phyloP scores from a whole-genome alignment of 208 protist genomes.

The Leishmania arabica region DNA sequence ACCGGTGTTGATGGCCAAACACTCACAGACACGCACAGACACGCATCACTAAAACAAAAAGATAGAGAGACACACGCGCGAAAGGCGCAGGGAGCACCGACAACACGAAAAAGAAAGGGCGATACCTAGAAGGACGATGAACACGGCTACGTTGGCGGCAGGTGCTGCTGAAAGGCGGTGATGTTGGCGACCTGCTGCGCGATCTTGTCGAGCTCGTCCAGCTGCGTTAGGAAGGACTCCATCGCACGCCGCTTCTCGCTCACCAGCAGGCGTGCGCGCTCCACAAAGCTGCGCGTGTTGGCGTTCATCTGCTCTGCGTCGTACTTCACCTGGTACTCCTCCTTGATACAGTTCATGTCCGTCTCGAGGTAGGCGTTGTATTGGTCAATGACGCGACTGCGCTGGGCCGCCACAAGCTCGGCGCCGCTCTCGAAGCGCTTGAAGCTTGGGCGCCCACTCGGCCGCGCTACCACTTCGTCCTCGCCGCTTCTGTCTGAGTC shows the following conservation, averaged over 20 bases:
- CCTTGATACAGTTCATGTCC: conserved; percentile 63
- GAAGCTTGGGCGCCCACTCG: conserved; percentile 20
- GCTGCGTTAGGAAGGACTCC: conserved; percentile 37
- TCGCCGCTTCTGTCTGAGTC: conserved; percentile 7
- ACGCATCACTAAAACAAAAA: background rate
- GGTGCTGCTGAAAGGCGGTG: conserved; percentile 13
- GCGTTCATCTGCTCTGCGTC: conserved; percentile 47
- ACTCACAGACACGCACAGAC: background rate
- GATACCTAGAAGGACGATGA: background rate
- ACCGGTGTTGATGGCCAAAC: background rate
- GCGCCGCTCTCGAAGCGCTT: conserved; percentile 24
- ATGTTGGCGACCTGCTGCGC: conserved; percentile 28
- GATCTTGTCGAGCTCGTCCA: conserved; percentile 39
- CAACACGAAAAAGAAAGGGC: background rate
- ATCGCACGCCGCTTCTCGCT: conserved; percentile 37
- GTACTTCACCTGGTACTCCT: conserved; percentile 67
- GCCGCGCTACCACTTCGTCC: conserved; percentile 1
- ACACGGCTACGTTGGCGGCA: background rate
- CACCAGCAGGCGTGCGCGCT: conserved; percentile 29
- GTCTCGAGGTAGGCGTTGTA: conserved; percentile 50
- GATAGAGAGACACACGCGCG: background rate
- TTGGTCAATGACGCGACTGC: conserved; percentile 34
- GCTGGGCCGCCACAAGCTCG: conserved; percentile 35
- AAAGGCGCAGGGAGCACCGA: background rate
- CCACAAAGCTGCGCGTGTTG: conserved; percentile 40